Evolutionary conservation across 345 rosid genomes (phyloP), one percentile per base, ranked within the genome.

Genomic region (Microcos paniculata): DNA sequence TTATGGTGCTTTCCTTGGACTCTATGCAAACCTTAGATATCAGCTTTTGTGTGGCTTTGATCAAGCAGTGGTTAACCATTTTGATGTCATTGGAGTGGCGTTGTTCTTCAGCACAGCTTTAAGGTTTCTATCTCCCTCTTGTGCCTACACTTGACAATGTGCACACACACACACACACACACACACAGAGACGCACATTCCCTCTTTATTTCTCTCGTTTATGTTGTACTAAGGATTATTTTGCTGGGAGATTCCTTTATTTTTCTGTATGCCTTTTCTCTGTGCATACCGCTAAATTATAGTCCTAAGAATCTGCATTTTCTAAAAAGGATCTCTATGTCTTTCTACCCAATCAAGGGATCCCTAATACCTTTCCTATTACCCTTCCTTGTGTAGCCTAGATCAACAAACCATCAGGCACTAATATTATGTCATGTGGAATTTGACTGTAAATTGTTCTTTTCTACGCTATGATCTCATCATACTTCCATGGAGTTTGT

Each of bases 31-130:
- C 85, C 35, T 87, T 85, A 89, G 98, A 75, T 90, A 90, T 80
- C 98, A 96, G 83, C 85, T 96, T 40, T 74, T 92, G 69, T 91
- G 88, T 76, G 97, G 98, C 73, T 80, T 91, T 78, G 99, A 96
- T 78, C 84, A 88, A 87, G 80, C 88, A 35, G 72, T 90, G 86
- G 73, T 83, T 31, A 90, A 66, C 83, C 94, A 90, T 85, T 96
- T 96, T 80, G 99, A 96, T 81, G 99, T 92, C 82, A 93, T 96
- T 70, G 97, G 99, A 67, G 94, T 96, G 64, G 89, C 92, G n/a
- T 83, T 96, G 76, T 82, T 86, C 88, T 90, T 96, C 56, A 84
- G 94, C 87, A 92, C 97, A 6, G 92, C 91, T 79, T 75, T 96
- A 78, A 96, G 99, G 99, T 92, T 63, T 78, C 69, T 52, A 48